Evolutionary conservation across 306 rosid genomes (phyloP).

Genomic region (Quercus mongolica): DNA sequence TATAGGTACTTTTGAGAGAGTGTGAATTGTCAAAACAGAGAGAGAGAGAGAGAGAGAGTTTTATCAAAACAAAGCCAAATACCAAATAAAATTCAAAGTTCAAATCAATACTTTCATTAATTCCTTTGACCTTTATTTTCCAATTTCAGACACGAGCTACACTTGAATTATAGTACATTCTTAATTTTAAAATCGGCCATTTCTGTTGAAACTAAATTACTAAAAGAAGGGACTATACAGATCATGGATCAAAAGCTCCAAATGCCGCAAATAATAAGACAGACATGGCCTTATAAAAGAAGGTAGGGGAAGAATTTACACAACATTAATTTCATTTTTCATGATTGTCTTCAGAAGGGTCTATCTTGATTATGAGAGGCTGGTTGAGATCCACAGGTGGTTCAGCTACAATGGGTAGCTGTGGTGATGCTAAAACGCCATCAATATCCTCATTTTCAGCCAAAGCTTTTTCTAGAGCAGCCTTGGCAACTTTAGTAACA

Average conservation of each 20-base stretch:
- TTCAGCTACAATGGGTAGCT: conserved; percentile 40
- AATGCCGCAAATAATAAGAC: conserved; percentile 17
- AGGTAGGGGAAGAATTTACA: conserved; percentile 57
- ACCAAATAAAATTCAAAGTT: background rate
- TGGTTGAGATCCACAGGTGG: conserved; percentile 50
- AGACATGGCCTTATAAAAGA: conserved; percentile 21
- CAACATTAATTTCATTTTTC: conserved; percentile 28
- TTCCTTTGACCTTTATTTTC: background rate
- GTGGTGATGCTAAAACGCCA: conserved; percentile 27
- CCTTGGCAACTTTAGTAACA: conserved; percentile 79
- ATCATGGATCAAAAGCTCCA: conserved; percentile 11
- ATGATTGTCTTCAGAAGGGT: conserved; percentile 33
- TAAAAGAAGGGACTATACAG: conserved; percentile 33
- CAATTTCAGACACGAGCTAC: background rate
- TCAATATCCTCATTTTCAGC: conserved; percentile 64
- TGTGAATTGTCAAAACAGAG: background rate
- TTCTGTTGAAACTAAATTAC: conserved; percentile 21
- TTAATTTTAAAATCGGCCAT: conserved; percentile 21
- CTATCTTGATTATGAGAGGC: conserved; percentile 75
- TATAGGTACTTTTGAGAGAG: background rate
- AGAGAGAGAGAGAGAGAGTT: background rate
- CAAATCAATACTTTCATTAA: background rate
- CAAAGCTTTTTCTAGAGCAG: conserved; percentile 82
- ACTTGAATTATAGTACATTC: conserved; percentile 8
- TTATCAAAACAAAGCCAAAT: background rate